phyloP scores from a whole-genome alignment of 495 filamentous ascomycete genomes.

The Lasiosphaeria ovina region DNA sequence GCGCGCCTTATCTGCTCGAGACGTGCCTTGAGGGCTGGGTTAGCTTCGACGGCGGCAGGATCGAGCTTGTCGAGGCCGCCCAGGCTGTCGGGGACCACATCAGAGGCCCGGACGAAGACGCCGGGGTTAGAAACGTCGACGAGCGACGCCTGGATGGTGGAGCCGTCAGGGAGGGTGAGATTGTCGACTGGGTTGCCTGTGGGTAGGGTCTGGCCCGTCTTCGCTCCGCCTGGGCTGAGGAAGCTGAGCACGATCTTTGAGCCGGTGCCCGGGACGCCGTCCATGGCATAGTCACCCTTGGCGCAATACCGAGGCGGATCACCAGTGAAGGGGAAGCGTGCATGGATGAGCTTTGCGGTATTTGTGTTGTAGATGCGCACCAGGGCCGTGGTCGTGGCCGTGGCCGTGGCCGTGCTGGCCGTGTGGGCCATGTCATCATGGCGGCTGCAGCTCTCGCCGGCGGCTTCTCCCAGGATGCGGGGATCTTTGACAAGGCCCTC shows the following conservation, averaged over 20 bases:
- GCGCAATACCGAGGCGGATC: conserved; percentile 43
- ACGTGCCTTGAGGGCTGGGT: conserved; percentile 44
- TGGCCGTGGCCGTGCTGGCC: background rate
- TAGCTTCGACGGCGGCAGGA: conserved; percentile 51
- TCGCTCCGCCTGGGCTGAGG: conserved; percentile 63
- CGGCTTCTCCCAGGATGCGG: conserved; percentile 7
- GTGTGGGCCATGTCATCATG: background rate
- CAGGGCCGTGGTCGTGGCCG: conserved; percentile 31
- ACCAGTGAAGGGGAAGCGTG: conserved; percentile 44
- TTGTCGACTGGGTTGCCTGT: conserved; percentile 58
- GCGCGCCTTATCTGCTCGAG: conserved; percentile 62
- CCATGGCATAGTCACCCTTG: conserved; percentile 59
- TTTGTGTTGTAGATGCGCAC: conserved; percentile 51
- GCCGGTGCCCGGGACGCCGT: conserved; percentile 62
- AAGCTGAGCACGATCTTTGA: conserved; percentile 62
- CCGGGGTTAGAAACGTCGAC: conserved; percentile 66
- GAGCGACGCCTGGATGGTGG: conserved; percentile 45
- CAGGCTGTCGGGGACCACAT: conserved; percentile 43
- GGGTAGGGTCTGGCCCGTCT: conserved; percentile 63
- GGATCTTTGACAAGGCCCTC: conserved; percentile 39
- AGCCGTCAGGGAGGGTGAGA: conserved; percentile 53
- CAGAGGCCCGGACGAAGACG: conserved; percentile 57
- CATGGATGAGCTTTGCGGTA: conserved; percentile 48
- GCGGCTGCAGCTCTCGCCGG: background rate
- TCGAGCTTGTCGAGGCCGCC: conserved; percentile 51